phyloP scores from a whole-genome alignment of 1,139 yeast genomes.

The Nakaseomyces nivariensis region DNA sequence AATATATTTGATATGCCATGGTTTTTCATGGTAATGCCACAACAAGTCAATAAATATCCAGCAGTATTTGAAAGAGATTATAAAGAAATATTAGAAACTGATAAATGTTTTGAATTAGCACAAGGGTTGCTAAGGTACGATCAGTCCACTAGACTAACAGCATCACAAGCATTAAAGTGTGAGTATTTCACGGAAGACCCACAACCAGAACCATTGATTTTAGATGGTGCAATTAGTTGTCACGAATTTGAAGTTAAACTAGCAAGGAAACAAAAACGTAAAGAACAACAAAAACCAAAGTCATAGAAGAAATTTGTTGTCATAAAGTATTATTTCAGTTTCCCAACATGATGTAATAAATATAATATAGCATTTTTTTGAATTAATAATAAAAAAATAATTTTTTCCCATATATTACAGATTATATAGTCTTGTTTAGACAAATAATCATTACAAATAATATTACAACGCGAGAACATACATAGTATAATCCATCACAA shows the following conservation, averaged over 20 bases:
- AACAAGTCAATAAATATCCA: constrained; percentile 29
- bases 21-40: constrained; percentile 77
- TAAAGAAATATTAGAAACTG: constrained; percentile 36
- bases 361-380: neutral
- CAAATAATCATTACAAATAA: too few species aligned
- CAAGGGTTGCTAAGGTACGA: constrained; percentile 51
- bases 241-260: constrained; percentile 68
- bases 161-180: constrained; percentile 53
- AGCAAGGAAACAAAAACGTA: constrained; percentile 69
- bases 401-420: too few species aligned
- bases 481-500: too few species aligned
- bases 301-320: neutral
- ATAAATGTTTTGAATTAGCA: constrained; percentile 58
- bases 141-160: constrained; percentile 56
- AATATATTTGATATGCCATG: constrained; percentile 70
- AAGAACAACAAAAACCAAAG: constrained; percentile 26
- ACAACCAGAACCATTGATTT: constrained; percentile 44
- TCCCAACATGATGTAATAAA: neutral
- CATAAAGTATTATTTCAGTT: too few species aligned
- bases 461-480: neutral
- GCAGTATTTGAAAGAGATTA: constrained; percentile 43
- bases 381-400: too few species aligned
- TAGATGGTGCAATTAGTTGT: constrained; percentile 67
- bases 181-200: constrained; percentile 68
- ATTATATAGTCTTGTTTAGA: too few species aligned